Evolutionary conservation across 495 filamentous ascomycete genomes (phyloP), one percentile per base, ranked within the genome.

Genomic region (Bombardia bombarda): DNA sequence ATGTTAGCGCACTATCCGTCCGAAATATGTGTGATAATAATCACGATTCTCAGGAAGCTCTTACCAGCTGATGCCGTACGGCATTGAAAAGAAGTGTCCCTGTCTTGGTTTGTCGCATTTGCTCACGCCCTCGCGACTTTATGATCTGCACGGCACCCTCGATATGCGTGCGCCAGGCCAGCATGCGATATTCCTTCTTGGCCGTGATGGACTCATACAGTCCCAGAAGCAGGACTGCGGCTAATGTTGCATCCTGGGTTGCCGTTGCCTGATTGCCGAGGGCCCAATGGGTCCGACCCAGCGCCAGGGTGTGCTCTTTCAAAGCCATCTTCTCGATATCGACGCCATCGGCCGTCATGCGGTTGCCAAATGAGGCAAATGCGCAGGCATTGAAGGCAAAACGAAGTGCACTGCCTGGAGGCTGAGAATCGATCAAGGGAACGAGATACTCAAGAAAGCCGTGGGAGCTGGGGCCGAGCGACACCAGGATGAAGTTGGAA

Each of bases 351-450:
- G 42, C 64, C 48, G 40, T 73, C 52, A 39, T 55, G 17, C 50
- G 55, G 46, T 66, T 79, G 48, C 48, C 67, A 47, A 61, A 62
- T 52, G 73, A 68, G 4, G 75, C 75, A 50, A 78, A 66, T 16
- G 79, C 66, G 40, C 82, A 77, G 1, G 82, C 78, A 28, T 75
- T 66, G 35, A 81, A 79, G 30, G 76, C 75, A 26, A 73, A 56
- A 7, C 66, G 65, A 6, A 86, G 47, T 18, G 70, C 67, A 8
- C 73, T 74, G 3, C 66, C 70, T 7, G 63, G 43, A 0, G 47
- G 45, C 16, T 75, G 60, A 7, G 67, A 51, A n/a, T 72, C 67
- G 32, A 79, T 66, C 12, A 77, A 56, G 7, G 70, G 71, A 0
- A 79, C 54, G 2, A 84, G 52, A 38, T 75, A 75, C 19, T 82